Conservation (phyloP, 1,284 basidiomycete genomes). For the Butyriboletus regius region DNA sequence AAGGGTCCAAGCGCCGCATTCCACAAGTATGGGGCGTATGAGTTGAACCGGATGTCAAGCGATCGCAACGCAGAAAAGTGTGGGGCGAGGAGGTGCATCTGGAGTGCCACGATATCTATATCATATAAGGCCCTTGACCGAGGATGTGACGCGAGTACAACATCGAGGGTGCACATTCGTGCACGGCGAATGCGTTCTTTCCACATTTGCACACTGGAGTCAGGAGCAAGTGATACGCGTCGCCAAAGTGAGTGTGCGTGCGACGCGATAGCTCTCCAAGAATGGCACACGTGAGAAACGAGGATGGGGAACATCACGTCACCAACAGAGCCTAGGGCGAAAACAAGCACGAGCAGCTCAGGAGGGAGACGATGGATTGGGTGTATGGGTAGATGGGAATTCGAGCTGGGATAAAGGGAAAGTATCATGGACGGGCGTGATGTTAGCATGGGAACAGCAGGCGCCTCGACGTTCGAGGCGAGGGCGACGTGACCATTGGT, state of each 20-base stretch:
- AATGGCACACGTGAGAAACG: constrained; percentile 57
- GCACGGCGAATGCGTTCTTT: constrained; percentile 51
- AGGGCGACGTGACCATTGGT: constrained; percentile 15
- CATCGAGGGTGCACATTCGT: constrained; percentile 51
- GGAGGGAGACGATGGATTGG: constrained; percentile 50
- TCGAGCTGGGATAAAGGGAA: constrained; percentile 21
- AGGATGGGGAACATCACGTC: constrained; percentile 50
- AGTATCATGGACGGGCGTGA: constrained; percentile 28
- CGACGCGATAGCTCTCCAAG: constrained; percentile 54
- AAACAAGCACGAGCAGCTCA: constrained; percentile 57
- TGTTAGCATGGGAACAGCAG: constrained; percentile 3
- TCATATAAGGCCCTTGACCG: constrained; percentile 30
- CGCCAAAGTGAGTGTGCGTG: constrained; percentile 56
- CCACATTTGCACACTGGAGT: constrained; percentile 47
- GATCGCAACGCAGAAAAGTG: constrained; percentile 53
- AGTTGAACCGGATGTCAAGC: constrained; percentile 49
- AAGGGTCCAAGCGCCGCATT: constrained; percentile 49
- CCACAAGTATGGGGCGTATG: constrained; percentile 57
- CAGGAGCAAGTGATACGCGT: constrained; percentile 43
- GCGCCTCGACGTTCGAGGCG: constrained; percentile 9
- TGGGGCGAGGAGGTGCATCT: constrained; percentile 50
- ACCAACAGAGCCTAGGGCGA: constrained; percentile 50
- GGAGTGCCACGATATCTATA: constrained; percentile 48
- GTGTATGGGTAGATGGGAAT: constrained; percentile 30
- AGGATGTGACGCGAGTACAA: constrained; percentile 38